Percentiles rank a stretch among this genome's conserved stretches.
Evolutionary conservation across 305 asterid genomes (phyloP).

Genomic region (Euphrasia arctica): DNA sequence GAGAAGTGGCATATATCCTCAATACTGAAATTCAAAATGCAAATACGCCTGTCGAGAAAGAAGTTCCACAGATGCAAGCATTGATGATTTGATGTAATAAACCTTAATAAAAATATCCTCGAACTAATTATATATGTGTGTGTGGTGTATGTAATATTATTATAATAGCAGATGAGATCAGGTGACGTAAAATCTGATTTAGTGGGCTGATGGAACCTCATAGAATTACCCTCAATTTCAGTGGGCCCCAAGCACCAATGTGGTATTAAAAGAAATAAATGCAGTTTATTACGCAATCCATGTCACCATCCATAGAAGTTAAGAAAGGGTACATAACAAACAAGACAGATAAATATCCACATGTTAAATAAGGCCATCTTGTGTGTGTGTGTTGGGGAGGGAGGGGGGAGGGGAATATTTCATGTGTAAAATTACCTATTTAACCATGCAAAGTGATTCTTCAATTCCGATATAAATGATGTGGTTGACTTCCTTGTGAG

Average conservation of each 20-base stretch:
- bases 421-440: conserved; percentile 1
- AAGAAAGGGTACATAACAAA: conserved; percentile 11
- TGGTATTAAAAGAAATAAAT: background rate
- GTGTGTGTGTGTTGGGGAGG: background rate
- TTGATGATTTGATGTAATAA: background rate
- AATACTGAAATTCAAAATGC: conserved; percentile 8
- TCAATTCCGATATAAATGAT: conserved; percentile 11
- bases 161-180: conserved; percentile 8
- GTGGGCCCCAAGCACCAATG: background rate
- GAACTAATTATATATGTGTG: too few species aligned
- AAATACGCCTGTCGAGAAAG: background rate
- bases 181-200: conserved; percentile 14
- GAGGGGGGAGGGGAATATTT: background rate
- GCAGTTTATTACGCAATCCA: background rate
- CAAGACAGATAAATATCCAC: conserved; percentile 7
- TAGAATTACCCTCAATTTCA: background rate
- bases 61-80: too few species aligned
- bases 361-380: background rate
- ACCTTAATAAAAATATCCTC: too few species aligned
- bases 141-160: too few species aligned
- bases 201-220: background rate
- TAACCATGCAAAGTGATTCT: conserved; percentile 8
- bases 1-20: conserved; percentile 17
- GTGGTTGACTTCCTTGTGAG: conserved; percentile 7
- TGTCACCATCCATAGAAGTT: background rate